Percentiles rank a stretch among this genome's conserved stretches.
Evolutionary conservation across 164 flowering plant genomes (phyloP).

Genomic region (Berberis vulgaris): DNA sequence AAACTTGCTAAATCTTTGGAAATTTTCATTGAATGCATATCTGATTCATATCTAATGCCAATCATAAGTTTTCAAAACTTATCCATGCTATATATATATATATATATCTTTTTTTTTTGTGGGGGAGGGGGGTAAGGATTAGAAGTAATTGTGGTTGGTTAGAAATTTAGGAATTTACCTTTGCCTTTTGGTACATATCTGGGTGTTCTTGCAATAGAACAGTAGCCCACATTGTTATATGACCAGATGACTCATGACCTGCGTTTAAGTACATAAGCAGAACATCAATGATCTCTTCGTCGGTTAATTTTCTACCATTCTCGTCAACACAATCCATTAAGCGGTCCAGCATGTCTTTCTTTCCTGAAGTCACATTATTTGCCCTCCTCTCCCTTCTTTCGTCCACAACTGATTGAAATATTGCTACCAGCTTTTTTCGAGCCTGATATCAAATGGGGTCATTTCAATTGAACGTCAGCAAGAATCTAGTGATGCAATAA

Average conservation of each 20-base stretch:
- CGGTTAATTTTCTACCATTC: slow-evolving; percentile 49
- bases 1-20: neutral
- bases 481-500: neutral
- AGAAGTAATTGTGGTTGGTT: neutral
- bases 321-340: slow-evolving; percentile 64
- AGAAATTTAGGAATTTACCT: neutral
- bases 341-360: slow-evolving; percentile 80
- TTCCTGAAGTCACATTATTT: slow-evolving; percentile 2
- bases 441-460: slow-evolving; percentile 33
- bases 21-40: neutral
- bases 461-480: neutral
- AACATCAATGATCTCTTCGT: slow-evolving; percentile 81
- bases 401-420: slow-evolving; percentile 42
- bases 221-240: slow-evolving; percentile 80
- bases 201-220: slow-evolving; percentile 58
- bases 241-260: slow-evolving; percentile 97
- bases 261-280: slow-evolving; percentile 89
- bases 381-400: slow-evolving; percentile 34
- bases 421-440: slow-evolving; percentile 66
- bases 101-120: neutral
- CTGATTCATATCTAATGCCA: too few species aligned
- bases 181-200: slow-evolving; percentile 29
- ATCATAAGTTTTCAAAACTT: too few species aligned
- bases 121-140: neutral
- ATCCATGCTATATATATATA: too few species aligned